Conservation (phyloP, 2,329 filamentous ascomycete species). For the Pezicula neosporulosa region DNA sequence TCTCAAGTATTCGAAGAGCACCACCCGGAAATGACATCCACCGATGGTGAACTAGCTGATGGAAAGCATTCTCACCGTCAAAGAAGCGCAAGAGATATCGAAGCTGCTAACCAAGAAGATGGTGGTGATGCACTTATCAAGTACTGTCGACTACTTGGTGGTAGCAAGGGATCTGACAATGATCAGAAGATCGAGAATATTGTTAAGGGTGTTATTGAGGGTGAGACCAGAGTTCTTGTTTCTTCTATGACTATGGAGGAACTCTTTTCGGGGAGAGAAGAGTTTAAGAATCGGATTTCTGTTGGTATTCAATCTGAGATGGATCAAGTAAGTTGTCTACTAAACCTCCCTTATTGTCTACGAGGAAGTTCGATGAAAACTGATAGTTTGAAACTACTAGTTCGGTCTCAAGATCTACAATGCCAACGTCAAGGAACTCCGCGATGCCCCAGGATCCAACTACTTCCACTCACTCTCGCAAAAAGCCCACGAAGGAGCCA, state of each 20-base stretch:
- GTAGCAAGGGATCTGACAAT: constrained; percentile 41
- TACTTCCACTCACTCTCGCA: constrained; percentile 81
- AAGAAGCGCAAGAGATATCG: constrained; percentile 14
- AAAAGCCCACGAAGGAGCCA: constrained; percentile 82
- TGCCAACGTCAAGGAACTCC: constrained; percentile 80
- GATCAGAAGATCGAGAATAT: constrained; percentile 68
- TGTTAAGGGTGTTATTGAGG: constrained; percentile 86
- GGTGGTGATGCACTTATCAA: constrained; percentile 67
- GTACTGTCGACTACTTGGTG: constrained; percentile 74
- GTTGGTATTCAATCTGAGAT: constrained; percentile 61
- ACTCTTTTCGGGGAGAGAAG: constrained; percentile 70
- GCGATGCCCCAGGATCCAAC: constrained; percentile 75
- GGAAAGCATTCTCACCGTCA: constrained; percentile 18
- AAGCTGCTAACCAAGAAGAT: constrained; percentile 37
- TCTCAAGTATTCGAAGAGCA: not conserved
- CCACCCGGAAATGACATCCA: not conserved
- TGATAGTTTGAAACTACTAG: constrained; percentile 46
- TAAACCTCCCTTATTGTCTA: not conserved
- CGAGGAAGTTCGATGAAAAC: too few species aligned
- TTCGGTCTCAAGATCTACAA: constrained; percentile 74
- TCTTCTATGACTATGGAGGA: constrained; percentile 89
- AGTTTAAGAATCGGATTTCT: constrained; percentile 75
- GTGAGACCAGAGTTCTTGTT: constrained; percentile 79
- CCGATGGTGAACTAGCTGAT: not conserved
- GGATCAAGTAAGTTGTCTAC: not conserved